These are phyloP conservation scores for Triticum dicoccoides DNA, from an alignment of 176 grass and related monocot species.

Conservation along the genomic window DNA sequence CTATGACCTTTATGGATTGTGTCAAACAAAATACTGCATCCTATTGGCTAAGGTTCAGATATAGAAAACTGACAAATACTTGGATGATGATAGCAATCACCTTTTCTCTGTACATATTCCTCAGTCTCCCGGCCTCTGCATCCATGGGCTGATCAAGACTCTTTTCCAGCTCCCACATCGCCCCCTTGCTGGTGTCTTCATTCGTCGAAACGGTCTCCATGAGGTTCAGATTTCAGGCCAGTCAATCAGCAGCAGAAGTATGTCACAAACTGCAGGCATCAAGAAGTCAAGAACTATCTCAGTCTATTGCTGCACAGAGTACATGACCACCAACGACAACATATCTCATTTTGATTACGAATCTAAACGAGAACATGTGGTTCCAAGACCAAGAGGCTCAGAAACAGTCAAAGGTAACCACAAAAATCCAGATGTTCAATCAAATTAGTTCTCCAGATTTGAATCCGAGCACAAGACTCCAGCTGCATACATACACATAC, in stretches of 20 bases:
- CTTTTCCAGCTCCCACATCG: slow-evolving; percentile 81
- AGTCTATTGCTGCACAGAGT: no score
- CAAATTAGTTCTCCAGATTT: not conserved
- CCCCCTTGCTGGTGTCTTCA: slow-evolving; percentile 45
- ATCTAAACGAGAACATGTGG: no score
- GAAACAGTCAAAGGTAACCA: not conserved
- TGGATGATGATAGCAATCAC: slow-evolving; percentile 13
- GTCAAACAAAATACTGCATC: not conserved
- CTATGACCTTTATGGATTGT: no score
- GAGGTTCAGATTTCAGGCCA: not conserved
- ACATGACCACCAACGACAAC: no score
- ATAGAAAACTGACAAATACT: not conserved
- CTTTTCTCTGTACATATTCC: slow-evolving; percentile 86
- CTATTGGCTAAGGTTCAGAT: not conserved
- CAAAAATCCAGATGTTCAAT: not conserved
- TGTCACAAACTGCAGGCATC: slow-evolving; percentile 20
- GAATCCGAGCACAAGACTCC: not conserved
- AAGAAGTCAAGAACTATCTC: not conserved
- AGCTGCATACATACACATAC: no score
- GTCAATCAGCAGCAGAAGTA: not conserved
- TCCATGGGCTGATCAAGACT: slow-evolving; percentile 94
- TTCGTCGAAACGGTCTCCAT: slow-evolving; percentile 57
- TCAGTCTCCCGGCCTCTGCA: slow-evolving; percentile 61
- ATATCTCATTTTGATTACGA: no score
- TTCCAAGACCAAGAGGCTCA: not conserved